Evolutionary conservation across 495 filamentous ascomycete species (phyloP), one percentile per base, ranked within the genome.

Genomic region (Penicillium arizonense): DNA sequence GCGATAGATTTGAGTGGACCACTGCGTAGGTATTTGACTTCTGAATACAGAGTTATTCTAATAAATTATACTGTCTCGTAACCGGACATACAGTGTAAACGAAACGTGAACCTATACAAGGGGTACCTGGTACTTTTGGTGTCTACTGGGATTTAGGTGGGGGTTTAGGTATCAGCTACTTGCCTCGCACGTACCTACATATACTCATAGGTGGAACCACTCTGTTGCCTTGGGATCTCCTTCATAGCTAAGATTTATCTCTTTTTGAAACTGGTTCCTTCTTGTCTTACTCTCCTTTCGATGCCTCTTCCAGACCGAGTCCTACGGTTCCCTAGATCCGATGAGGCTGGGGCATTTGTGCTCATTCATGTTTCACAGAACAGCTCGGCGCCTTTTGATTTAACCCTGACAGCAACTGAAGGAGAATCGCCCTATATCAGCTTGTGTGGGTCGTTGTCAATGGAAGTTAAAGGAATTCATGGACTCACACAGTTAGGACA

Each of bases 321-420:
- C 28, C 47, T 85, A 18, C 77, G 78, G 5, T 69, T 88, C 55
- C 72, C 77, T 45, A 79, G 83, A 50, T 77, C 74, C 16, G 81
- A 84, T 50, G 58, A 77, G 24, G 72, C 77, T 5, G 68, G 71
- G 7, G 60, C 72, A 5, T 84, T 77, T 64, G 72, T 88, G 3
- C 75, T 91, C 5, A 57, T 88, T 20, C 74, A 86, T 56, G 74
- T 86, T 32, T 61, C 63, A 1, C 64, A 68, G n/a, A 62, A 70
- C 8, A 79, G 78, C 11, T 59, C 73, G 14, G 70, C 68, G 4
- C 56, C 66, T 0, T 66, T 89, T 9, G 84, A 89, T 55, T 51
- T 90, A 44, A 81, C 79, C 44, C 69, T 92, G 30, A 70, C 80
- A 44, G 87, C 82, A 2, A 90, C 87, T n/a, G 87, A 92, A 60